phyloP scores from a whole-genome alignment of 2,329 filamentous ascomycete species.

The Exophiala xenobiotica region DNA sequence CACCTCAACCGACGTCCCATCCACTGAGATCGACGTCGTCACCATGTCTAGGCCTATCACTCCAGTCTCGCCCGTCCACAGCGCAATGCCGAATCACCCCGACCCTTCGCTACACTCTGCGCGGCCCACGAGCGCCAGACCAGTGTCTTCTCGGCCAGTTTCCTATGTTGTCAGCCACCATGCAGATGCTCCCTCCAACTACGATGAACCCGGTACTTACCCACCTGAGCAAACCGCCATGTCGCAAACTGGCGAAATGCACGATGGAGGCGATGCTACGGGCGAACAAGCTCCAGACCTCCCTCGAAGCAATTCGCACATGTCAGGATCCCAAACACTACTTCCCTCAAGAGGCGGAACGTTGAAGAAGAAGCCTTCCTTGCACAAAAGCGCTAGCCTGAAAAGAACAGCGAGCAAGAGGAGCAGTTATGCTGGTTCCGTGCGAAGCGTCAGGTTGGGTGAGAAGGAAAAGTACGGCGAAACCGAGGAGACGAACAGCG shows the following conservation, averaged over 20 bases:
- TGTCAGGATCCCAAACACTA: slow-evolving; percentile 42
- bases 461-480: slow-evolving; percentile 60
- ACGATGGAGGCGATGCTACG: slow-evolving; percentile 34
- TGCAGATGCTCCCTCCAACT: slow-evolving; percentile 28
- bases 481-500: slow-evolving; percentile 72
- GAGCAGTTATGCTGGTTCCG: slow-evolving; percentile 81
- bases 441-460: slow-evolving; percentile 74
- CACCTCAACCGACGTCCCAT: slow-evolving; percentile 1
- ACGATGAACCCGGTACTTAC: slow-evolving; percentile 37
- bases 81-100: background rate
- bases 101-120: slow-evolving; percentile 20
- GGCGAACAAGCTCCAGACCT: slow-evolving; percentile 30
- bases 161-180: slow-evolving; percentile 39
- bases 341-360: slow-evolving; percentile 62
- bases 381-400: slow-evolving; percentile 71
- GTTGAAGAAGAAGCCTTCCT: slow-evolving; percentile 81
- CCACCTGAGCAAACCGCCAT: slow-evolving; percentile 35
- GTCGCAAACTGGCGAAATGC: slow-evolving; percentile 40
- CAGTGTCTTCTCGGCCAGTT: slow-evolving; percentile 39
- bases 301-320: slow-evolving; percentile 43
- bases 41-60: slow-evolving; percentile 36
- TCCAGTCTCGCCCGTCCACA: slow-evolving; percentile 22
- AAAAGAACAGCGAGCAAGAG: slow-evolving; percentile 76
- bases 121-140: slow-evolving; percentile 14
- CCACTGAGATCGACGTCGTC: background rate